phyloP scores from a whole-genome alignment of 2,329 filamentous ascomycete species.

The Xylariaceae sp. region DNA sequence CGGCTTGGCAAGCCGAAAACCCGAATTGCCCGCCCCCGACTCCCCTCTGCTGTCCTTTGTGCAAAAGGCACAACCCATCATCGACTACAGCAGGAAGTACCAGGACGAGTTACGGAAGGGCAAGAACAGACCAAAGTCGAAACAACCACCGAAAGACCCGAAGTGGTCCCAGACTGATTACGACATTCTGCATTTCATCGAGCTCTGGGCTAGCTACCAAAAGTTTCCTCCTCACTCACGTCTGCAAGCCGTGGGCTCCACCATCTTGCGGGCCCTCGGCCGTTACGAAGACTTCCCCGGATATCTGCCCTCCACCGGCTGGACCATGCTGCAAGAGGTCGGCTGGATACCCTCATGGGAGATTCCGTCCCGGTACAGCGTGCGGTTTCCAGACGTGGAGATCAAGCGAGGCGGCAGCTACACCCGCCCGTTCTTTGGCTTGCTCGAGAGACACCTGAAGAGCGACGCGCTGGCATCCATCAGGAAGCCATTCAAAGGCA shows the following conservation, averaged over 20 bases:
- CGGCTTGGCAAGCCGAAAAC: too few relatives aligned
- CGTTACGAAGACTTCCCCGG: conserved; percentile 50
- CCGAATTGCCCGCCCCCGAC: too few relatives aligned
- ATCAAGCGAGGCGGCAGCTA: conserved; percentile 41
- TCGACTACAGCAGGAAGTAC: conserved; percentile 45
- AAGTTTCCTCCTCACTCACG: conserved; percentile 48
- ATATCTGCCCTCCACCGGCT: conserved; percentile 44
- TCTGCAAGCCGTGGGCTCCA: conserved; percentile 56
- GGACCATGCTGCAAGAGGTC: conserved; percentile 70
- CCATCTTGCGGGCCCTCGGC: conserved; percentile 56
- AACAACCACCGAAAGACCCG: conserved; percentile 10
- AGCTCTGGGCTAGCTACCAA: conserved; percentile 58
- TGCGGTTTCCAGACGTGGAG: conserved; percentile 46
- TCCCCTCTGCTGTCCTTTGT: too few relatives aligned
- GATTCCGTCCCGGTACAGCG: conserved; percentile 56
- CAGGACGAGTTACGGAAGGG: conserved; percentile 48
- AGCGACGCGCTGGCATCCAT: conserved; percentile 42
- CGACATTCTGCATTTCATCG: conserved; percentile 61
- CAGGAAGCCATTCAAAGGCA: conserved; percentile 55
- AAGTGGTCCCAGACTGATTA: conserved; percentile 46
- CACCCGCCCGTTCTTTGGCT: conserved; percentile 29
- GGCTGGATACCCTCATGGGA: conserved; percentile 68
- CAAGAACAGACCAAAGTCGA: conserved; percentile 37
- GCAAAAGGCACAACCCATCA: conserved; percentile 41
- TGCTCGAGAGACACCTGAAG: conserved; percentile 31